Evolutionary conservation across 768 basidiomycete genomes (phyloP), one percentile per base, ranked within the genome.

Genomic region (Suillus occidentalis): DNA sequence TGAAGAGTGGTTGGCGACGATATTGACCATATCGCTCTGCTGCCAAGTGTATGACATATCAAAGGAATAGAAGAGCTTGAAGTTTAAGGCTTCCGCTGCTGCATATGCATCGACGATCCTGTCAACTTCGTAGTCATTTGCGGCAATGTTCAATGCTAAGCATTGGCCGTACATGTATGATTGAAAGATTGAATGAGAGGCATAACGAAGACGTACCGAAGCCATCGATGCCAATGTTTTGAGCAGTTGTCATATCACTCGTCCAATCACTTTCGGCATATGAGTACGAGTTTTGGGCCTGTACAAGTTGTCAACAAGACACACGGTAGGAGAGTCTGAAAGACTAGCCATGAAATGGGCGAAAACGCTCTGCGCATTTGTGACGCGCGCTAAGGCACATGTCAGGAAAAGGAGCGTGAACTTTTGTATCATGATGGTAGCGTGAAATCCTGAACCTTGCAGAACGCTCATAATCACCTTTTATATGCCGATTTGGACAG

Each of bases 31-130:
- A 63, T 58, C 34, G 49, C 67, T n/a, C 72, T 70, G 77, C 78
- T 77, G 65, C 80, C 80, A 61, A 36, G 60, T 52, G n/a, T 55
- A 53, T 6, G 60, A n/a, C 31, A 61, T 61, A n/a, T 61, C 63
- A 79, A 76, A 55, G 37, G 75, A 77, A 63, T 78, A 65, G 70
- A 80, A 78, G 20, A 80, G 66, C 70, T 78, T 77, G 73, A 79
- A 79, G 49, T 69, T 68, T 42, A 70, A 63, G 25, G 70, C 66
- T 39, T 75, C 79, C 2, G 76, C 69, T 0, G 71, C 81, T 39
- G 70, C 50, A 66, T 76, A 81, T 12, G 80, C 80, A 50, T 72
- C 72, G 2, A 72, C 71, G 22, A 81, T 67, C 14, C 62, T 65
- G 50, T 64, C 67, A 7, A 72, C 67, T 59, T 75, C 74, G 47